These are phyloP conservation scores for Capronia epimyces DNA, from an alignment of 2,329 filamentous ascomycete genomes.

Conservation along the genomic window DNA sequence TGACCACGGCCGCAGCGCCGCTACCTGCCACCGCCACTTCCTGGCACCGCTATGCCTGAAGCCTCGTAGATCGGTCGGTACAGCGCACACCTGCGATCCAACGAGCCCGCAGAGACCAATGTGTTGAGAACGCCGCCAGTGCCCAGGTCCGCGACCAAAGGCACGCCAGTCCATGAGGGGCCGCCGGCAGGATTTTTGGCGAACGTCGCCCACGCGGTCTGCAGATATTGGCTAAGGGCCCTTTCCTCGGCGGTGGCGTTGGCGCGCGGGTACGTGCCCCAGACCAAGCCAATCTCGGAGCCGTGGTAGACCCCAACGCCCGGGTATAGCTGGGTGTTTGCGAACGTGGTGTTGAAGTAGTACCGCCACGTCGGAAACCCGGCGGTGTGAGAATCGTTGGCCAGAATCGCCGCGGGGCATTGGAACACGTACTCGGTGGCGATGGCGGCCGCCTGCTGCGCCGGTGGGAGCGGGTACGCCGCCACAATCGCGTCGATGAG, in stretches of 20 bases:
- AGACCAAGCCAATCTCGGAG: constrained; percentile 33
- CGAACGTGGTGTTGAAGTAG: constrained; percentile 32
- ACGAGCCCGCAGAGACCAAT: not conserved
- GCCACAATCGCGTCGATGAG: constrained; percentile 11
- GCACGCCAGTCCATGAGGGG: not conserved
- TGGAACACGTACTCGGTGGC: constrained; percentile 11
- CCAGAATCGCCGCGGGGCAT: constrained; percentile 16
- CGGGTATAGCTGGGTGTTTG: constrained; percentile 26
- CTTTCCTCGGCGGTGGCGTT: constrained; percentile 25
- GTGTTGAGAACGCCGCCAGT: not conserved
- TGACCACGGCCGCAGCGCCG: too few relatives aligned
- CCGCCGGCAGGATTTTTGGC: constrained; percentile 29
- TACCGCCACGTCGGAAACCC: constrained; percentile 31
- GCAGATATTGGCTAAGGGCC: constrained; percentile 27
- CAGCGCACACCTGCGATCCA: not conserved
- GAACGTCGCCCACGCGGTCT: constrained; percentile 31
- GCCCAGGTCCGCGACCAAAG: not conserved
- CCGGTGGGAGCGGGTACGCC: constrained; percentile 9
- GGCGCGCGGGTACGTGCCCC: constrained; percentile 30
- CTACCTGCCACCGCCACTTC: not conserved
- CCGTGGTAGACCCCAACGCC: constrained; percentile 34
- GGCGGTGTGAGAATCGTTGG: constrained; percentile 17
- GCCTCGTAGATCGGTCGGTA: not conserved
- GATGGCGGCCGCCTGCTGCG: constrained; percentile 8
- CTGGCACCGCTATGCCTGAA: not conserved